These are phyloP conservation scores for Actinomortierella wolfii DNA, from an alignment of 371 early-diverging fungal genomes.

Conservation along the genomic window DNA sequence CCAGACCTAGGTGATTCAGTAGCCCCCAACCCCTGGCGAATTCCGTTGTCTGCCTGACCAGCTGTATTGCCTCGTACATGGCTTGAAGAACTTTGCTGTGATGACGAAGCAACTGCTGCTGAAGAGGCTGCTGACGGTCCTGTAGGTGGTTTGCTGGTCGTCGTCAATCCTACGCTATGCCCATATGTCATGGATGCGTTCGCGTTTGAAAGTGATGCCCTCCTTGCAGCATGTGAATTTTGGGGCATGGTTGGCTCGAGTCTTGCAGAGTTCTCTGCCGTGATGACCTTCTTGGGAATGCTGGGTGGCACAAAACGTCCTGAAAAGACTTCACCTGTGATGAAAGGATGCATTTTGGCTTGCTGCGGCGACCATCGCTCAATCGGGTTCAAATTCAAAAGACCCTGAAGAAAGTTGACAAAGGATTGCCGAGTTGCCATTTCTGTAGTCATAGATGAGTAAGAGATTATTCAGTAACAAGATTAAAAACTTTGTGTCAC, in stretches of 20 bases:
- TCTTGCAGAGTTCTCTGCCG: slow-evolving; percentile 31
- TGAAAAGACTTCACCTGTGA: slow-evolving; percentile 83
- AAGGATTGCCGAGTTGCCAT: slow-evolving; percentile 68
- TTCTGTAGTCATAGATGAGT: slow-evolving; percentile 52
- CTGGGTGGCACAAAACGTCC: slow-evolving; percentile 62
- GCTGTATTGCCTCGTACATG: too few species aligned
- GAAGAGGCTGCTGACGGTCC: too few species aligned
- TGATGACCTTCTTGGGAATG: slow-evolving; percentile 38
- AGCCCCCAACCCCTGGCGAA: too few species aligned
- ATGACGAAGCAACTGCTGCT: too few species aligned
- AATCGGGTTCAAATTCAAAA: slow-evolving; percentile 88
- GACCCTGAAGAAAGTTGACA: slow-evolving; percentile 87
- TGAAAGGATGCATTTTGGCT: slow-evolving; percentile 92
- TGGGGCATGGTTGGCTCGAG: slow-evolving; percentile 41
- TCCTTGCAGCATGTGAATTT: slow-evolving; percentile 4
- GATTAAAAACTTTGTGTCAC: background rate
- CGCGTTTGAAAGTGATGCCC: background rate
- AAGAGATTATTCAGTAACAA: background rate
- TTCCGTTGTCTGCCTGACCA: too few species aligned
- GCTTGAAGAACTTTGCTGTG: too few species aligned
- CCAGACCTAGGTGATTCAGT: too few species aligned
- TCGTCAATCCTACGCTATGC: too few species aligned
- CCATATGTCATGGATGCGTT: background rate
- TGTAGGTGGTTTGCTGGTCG: too few species aligned
- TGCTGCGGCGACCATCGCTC: slow-evolving; percentile 95